Evolutionary conservation across 768 basidiomycete genomes (phyloP), one percentile per base, ranked within the genome.

Genomic region (Tricholoma saponaceum): DNA sequence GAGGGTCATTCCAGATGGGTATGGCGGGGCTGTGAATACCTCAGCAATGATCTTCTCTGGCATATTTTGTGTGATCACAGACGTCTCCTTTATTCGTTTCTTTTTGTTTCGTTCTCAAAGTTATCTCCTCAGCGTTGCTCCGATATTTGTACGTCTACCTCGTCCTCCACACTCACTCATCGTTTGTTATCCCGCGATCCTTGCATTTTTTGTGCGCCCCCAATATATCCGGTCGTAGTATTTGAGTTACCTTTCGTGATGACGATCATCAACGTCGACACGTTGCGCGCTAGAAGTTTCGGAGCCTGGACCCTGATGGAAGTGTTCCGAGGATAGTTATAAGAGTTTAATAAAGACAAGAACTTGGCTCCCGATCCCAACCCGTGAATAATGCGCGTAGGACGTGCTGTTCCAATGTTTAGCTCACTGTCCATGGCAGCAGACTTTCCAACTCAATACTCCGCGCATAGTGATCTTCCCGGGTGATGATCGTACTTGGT

Each of bases 1-100:
- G 78, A 69, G 76, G 70, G 37, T 71, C 78, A 16, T 80, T 82
- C 72, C 81, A 78, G 64, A 79, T 83, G 74, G 76, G 78, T 55
- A 76, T 82, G 72, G 77, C 77, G 59, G 78, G 79, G 60, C 70
- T 79, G 72, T 80, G 66, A 77, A 63, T 33, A 14, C 16, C 44
- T 25, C 32, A 25, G 26, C 44, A 39, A 52, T 51, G 52, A 58
- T 51, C 52, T 47, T 57, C 58, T 58, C 49, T 51, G 26, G 39
- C 41, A 14, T 54, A 39, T 59, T 9, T 54, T 52, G 50, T 37
- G 33, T 18, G 26, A 55, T 28, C 47, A 51, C 59, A 60, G 51
- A 60, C 55, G 25, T 58, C 46, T 30, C 35, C 32, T 59, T 54
- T 52, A 28, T 55, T 54, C 57, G 26, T 30, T 58, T 51, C 10